These are phyloP conservation scores for Asterochloris erici DNA, from an alignment of 139 green algal species.

Conservation along the genomic window DNA sequence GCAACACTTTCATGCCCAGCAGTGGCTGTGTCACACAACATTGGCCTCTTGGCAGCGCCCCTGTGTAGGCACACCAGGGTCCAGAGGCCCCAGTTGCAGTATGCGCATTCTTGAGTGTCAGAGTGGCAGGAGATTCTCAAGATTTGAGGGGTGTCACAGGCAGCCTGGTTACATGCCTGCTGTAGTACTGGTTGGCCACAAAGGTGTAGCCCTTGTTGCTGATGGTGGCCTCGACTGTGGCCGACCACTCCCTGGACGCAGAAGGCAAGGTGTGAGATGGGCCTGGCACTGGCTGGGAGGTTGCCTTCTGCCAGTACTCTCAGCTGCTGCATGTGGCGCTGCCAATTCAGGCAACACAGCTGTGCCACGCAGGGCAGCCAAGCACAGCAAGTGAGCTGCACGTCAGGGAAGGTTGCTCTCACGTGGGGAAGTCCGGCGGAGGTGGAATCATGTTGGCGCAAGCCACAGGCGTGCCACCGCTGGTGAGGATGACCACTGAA, in stretches of 20 bases:
- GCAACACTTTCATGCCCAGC: too few relatives aligned
- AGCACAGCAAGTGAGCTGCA: background rate
- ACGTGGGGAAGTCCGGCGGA: conserved; percentile 5
- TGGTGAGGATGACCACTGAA: conserved; percentile 6
- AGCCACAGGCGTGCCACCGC: background rate
- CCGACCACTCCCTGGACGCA: conserved; percentile 9
- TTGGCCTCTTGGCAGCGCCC: too few relatives aligned
- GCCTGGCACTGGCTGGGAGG: background rate
- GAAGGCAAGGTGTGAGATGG: background rate
- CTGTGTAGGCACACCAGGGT: too few relatives aligned
- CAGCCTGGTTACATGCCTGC: background rate
- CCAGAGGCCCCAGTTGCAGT: too few relatives aligned
- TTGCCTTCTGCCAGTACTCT: background rate
- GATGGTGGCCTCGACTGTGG: conserved; percentile 10
- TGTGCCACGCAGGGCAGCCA: background rate
- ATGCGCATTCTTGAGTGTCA: too few relatives aligned
- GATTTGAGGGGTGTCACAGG: background rate
- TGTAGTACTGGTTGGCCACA: conserved; percentile 6
- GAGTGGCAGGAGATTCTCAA: background rate
- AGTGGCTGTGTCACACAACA: too few relatives aligned
- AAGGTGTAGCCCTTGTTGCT: conserved; percentile 10
- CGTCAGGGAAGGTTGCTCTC: background rate
- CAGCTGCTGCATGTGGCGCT: background rate
- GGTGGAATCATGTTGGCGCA: conserved; percentile 1
- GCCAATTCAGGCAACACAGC: background rate